Conservation (phyloP, 2,329 filamentous ascomycete species). For the Karstenula rhodostoma region DNA sequence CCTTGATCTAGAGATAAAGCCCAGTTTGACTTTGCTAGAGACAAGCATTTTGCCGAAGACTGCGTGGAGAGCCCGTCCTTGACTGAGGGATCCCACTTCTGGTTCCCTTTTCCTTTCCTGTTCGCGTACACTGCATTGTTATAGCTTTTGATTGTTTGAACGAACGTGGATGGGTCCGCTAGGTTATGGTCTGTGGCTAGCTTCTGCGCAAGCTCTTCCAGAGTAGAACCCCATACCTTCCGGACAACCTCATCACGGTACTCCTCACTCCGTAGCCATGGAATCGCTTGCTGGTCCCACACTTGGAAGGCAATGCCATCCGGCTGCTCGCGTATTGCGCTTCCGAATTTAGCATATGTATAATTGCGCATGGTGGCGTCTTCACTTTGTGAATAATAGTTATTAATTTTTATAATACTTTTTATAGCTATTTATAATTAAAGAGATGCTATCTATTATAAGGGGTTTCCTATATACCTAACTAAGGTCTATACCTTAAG, state of each 20-base stretch:
- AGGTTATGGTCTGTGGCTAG: constrained; percentile 57
- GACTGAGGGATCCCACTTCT: constrained; percentile 66
- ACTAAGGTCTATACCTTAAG: too few species aligned
- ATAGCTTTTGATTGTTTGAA: constrained; percentile 63
- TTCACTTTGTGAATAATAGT: too few species aligned
- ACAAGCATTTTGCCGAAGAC: constrained; percentile 54
- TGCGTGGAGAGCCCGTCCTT: constrained; percentile 70
- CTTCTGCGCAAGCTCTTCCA: constrained; percentile 65
- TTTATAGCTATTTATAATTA: too few species aligned
- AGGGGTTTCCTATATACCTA: too few species aligned
- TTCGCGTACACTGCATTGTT: constrained; percentile 64
- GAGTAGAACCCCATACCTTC: constrained; percentile 58
- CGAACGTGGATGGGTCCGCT: constrained; percentile 55
- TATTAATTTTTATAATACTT: too few species aligned
- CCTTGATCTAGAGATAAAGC: constrained; percentile 64
- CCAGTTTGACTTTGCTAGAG: constrained; percentile 71
- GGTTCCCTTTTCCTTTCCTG: constrained; percentile 54
- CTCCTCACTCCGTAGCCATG: constrained; percentile 68
- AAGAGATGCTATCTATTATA: too few species aligned
- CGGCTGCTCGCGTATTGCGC: constrained; percentile 67
- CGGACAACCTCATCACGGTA: constrained; percentile 67
- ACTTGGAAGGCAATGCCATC: constrained; percentile 69
- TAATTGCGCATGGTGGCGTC: constrained; percentile 71
- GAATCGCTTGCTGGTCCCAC: constrained; percentile 64
- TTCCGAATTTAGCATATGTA: constrained; percentile 72